phyloP scores from a whole-genome alignment of 2,329 filamentous ascomycete species.

The Exophiala lecanii-corni region DNA sequence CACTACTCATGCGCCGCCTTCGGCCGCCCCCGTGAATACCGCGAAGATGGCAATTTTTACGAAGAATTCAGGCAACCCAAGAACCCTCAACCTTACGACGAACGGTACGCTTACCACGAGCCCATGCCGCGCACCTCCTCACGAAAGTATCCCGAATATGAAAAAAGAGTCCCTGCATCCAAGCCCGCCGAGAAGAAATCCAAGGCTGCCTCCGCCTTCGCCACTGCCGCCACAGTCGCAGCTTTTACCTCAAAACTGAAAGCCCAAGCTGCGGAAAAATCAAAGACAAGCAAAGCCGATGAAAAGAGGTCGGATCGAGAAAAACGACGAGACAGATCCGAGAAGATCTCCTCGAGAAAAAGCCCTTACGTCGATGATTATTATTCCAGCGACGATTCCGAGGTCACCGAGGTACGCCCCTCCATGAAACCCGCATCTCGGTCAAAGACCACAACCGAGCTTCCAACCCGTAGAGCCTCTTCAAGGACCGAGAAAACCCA shows the following conservation, averaged over 20 bases:
- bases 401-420: constrained; percentile 19
- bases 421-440: constrained; percentile 14
- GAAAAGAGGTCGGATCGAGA: constrained; percentile 41
- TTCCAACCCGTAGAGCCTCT: constrained; percentile 13
- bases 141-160: constrained; percentile 37
- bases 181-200: constrained; percentile 33
- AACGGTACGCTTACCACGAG: constrained; percentile 35
- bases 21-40: constrained; percentile 33
- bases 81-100: constrained; percentile 34
- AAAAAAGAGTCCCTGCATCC: constrained; percentile 32
- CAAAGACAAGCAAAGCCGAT: constrained; percentile 27
- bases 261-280: constrained; percentile 17
- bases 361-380: constrained; percentile 29
- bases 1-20: constrained; percentile 14
- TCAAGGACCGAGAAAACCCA: constrained; percentile 27
- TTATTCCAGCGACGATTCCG: constrained; percentile 35
- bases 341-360: constrained; percentile 34
- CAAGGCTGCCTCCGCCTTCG: constrained; percentile 30
- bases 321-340: constrained; percentile 37
- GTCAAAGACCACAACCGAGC: constrained; percentile 17
- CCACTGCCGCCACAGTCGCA: constrained; percentile 9
- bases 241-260: constrained; percentile 19
- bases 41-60: constrained; percentile 34
- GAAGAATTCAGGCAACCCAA: constrained; percentile 43
- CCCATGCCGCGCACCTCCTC: constrained; percentile 33